A percentile compares a stretch with the other conserved stretches of the same genome.
Evolutionary conservation across 768 basidiomycete genomes (phyloP).

Genomic region (Suillus subaureus): DNA sequence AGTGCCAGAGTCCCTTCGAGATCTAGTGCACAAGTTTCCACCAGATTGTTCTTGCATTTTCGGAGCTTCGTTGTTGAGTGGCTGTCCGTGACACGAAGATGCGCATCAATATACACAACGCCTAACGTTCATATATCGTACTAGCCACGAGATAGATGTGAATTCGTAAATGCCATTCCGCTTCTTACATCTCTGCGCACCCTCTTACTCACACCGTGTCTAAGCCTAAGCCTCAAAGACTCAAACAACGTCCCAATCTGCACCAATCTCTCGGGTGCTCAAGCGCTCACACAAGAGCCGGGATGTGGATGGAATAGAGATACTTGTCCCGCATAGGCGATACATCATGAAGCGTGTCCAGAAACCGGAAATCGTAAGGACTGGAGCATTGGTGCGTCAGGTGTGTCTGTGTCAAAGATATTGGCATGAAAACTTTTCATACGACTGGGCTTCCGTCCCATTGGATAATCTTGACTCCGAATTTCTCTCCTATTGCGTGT

Average conservation of each 20-base stretch:
- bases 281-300: background rate
- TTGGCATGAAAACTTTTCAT: background rate
- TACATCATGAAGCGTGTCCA: slow-evolving; percentile 15
- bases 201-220: slow-evolving; percentile 37
- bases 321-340: slow-evolving; percentile 41
- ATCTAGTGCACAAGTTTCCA: too few species aligned
- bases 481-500: slow-evolving; percentile 27
- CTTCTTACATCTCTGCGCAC: slow-evolving; percentile 52
- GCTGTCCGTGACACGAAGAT: too few species aligned
- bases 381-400: too few species aligned
- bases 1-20: too few species aligned
- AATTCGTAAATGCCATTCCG: slow-evolving; percentile 59
- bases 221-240: slow-evolving; percentile 64
- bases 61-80: too few species aligned
- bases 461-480: background rate
- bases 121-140: too few species aligned
- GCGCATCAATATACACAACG: too few species aligned
- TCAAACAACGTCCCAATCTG: slow-evolving; percentile 47
- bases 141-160: slow-evolving; percentile 33
- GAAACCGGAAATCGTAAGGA: background rate
- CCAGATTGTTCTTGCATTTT: too few species aligned
- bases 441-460: background rate
- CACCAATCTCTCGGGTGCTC: background rate
- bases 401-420: too few species aligned
- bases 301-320: slow-evolving; percentile 36